Percentiles rank a stretch among this genome's conserved stretches.
These are phyloP conservation scores for Coemansia sp. DNA, from an alignment of 192 early-diverging fungal genomes.

Conservation along the genomic window DNA sequence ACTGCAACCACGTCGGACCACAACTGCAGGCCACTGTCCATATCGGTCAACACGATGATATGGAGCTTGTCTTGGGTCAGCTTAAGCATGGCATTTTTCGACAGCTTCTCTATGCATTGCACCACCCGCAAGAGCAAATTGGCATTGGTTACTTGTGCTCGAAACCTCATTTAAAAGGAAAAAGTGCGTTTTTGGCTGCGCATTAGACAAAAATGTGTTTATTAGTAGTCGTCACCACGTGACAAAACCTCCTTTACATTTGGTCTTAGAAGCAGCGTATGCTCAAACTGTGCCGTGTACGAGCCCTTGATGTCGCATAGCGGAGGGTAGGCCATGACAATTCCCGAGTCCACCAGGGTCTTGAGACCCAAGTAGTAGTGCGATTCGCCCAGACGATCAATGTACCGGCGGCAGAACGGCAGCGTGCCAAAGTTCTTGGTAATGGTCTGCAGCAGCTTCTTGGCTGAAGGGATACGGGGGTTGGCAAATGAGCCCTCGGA, in stretches of 20 bases:
- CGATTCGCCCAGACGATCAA: constrained; percentile 90
- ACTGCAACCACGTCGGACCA: constrained; percentile 60
- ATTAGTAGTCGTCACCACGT: constrained; percentile 70
- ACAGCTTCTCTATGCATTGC: constrained; percentile 66
- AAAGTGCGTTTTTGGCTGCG: constrained; percentile 4
- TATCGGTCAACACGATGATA: constrained; percentile 64
- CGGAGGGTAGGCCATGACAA: constrained; percentile 86
- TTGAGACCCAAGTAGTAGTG: constrained; percentile 87
- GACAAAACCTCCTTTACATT: constrained; percentile 83
- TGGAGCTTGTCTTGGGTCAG: constrained; percentile 62
- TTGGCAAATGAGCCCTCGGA: constrained; percentile 37
- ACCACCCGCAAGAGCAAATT: constrained; percentile 32
- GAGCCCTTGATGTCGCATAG: constrained; percentile 78
- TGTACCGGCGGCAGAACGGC: constrained; percentile 91
- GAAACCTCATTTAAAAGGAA: constrained; percentile 1
- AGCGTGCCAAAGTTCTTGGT: constrained; percentile 90
- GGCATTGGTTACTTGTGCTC: constrained; percentile 2
- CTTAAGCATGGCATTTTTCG: constrained; percentile 64
- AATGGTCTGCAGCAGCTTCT: constrained; percentile 54
- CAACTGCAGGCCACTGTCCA: constrained; percentile 64
- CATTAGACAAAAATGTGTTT: background rate
- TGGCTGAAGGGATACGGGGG: constrained; percentile 27
- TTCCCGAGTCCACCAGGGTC: constrained; percentile 76
- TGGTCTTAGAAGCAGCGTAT: constrained; percentile 87
- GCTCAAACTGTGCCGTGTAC: constrained; percentile 97